Evolutionary conservation across 192 early-diverging fungal genomes (phyloP).

Genomic region (Powellomyces hirtus): DNA sequence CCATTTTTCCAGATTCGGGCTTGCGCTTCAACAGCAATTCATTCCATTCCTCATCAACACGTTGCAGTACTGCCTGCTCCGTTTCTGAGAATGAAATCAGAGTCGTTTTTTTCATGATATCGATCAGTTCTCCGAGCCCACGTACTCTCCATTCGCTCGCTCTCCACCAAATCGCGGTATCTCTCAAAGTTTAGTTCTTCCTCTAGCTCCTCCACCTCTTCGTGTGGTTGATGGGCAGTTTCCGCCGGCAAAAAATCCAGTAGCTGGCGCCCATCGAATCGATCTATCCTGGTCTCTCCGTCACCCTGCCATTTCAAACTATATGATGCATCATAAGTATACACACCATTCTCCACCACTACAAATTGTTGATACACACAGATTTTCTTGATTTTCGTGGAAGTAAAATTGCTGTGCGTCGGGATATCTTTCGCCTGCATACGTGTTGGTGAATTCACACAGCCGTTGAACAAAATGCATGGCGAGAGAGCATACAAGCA

Average conservation of each 20-base stretch:
- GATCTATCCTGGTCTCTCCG: slow-evolving; percentile 45
- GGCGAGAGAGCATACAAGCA: slow-evolving; percentile 34
- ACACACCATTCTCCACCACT: no score
- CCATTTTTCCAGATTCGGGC: neutral
- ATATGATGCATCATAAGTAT: no score
- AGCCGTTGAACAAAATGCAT: no score
- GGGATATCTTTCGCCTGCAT: no score
- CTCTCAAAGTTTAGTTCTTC: slow-evolving; percentile 56
- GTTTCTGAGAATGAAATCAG: slow-evolving; percentile 20
- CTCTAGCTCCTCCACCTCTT: slow-evolving; percentile 41
- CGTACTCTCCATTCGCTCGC: slow-evolving; percentile 29
- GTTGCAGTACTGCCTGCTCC: slow-evolving; percentile 35
- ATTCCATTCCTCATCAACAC: slow-evolving; percentile 55
- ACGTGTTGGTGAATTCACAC: no score
- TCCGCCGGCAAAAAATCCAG: slow-evolving; percentile 42
- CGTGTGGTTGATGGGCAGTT: neutral
- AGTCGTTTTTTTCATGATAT: no score
- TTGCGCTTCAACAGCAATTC: slow-evolving; percentile 41
- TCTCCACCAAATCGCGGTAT: slow-evolving; percentile 52
- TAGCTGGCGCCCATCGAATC: slow-evolving; percentile 53
- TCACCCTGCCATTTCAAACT: slow-evolving; percentile 49
- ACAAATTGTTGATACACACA: no score
- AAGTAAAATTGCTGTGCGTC: slow-evolving; percentile 54
- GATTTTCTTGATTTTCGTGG: slow-evolving; percentile 51
- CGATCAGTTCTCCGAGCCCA: neutral